phyloP scores from a whole-genome alignment of 139 green algal species.

The Coccomyxa sp. region DNA sequence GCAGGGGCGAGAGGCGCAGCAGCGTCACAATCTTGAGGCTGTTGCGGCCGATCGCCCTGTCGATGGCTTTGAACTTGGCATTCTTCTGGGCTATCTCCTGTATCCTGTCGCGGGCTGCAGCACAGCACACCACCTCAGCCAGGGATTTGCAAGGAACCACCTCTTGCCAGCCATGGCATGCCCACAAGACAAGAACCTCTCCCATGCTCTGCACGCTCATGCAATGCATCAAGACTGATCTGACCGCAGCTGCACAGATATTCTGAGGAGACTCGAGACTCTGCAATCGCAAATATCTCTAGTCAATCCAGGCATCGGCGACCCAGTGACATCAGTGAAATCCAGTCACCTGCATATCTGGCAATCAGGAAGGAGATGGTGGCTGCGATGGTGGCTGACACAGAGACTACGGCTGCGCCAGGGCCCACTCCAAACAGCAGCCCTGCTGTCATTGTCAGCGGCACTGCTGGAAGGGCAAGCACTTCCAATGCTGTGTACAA shows the following conservation, averaged over 20 bases:
- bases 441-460: conserved; percentile 84
- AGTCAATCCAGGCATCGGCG: no score
- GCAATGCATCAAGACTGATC: no score
- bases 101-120: conserved; percentile 16
- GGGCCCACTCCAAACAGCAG: conserved; percentile 70
- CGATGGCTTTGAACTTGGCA: conserved; percentile 80
- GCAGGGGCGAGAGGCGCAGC: conserved; percentile 84
- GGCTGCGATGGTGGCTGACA: conserved; percentile 68
- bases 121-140: neutral
- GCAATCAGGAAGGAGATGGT: conserved; percentile 90
- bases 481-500: conserved; percentile 40
- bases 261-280: no score
- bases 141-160: no score
- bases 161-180: no score
- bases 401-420: conserved; percentile 73
- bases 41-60: conserved; percentile 82
- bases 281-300: no score
- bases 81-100: conserved; percentile 37
- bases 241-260: no score
- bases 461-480: conserved; percentile 75
- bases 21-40: conserved; percentile 90
- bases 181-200: no score
- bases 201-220: no score
- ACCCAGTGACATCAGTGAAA: no score
- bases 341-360: conserved; percentile 73